phyloP scores from a whole-genome alignment of 1,139 yeast species.

The Neolecta irregularis region DNA sequence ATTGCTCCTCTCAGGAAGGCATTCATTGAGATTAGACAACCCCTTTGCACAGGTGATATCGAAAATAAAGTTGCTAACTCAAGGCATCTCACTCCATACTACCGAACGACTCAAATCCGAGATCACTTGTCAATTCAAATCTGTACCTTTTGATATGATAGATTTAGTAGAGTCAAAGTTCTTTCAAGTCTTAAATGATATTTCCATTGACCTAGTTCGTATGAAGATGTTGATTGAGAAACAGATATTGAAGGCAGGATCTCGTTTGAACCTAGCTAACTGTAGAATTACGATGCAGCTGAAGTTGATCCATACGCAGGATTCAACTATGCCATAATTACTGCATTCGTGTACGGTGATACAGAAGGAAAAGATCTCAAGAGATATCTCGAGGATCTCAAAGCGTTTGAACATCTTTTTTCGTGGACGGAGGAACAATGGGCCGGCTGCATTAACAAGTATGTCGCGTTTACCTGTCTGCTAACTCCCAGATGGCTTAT shows the following conservation, averaged over 20 bases:
- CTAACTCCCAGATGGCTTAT: constrained; percentile 34
- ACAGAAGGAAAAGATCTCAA: constrained; percentile 43
- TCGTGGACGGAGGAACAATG: constrained; percentile 56
- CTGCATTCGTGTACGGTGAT: constrained; percentile 68
- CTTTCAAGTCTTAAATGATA: constrained; percentile 37
- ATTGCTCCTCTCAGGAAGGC: constrained; percentile 50
- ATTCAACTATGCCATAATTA: constrained; percentile 52
- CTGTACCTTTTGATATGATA: constrained; percentile 54
- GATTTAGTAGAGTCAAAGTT: constrained; percentile 38
- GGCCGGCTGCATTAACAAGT: no score
- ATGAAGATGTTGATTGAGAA: constrained; percentile 55
- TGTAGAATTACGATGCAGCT: no score
- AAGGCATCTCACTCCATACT: constrained; percentile 36
- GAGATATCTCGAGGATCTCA: constrained; percentile 38
- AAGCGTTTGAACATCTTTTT: constrained; percentile 44
- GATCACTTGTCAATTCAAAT: constrained; percentile 7
- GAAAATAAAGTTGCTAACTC: constrained; percentile 30
- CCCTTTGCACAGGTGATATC: constrained; percentile 59
- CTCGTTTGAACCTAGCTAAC: no score
- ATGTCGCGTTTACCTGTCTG: no score
- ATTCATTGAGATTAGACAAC: constrained; percentile 69
- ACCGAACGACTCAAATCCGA: constrained; percentile 7
- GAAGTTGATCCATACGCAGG: constrained; percentile 11
- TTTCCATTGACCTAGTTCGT: constrained; percentile 49
- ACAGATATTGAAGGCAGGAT: constrained; percentile 43